phyloP scores from a whole-genome alignment of 345 rosid species.

The Mallotus nudiflorus region DNA sequence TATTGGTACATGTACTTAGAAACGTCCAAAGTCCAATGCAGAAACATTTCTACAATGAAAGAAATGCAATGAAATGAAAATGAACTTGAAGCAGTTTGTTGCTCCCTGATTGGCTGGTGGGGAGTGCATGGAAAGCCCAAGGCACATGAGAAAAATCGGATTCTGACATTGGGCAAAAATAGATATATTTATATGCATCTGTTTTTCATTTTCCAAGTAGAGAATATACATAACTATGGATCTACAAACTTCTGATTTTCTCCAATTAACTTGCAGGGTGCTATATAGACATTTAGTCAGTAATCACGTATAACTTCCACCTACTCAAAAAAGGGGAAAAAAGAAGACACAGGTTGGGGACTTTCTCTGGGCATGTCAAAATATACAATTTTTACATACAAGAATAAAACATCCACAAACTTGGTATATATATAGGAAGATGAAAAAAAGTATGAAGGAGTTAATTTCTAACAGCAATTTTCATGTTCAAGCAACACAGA shows the following conservation, averaged over 20 bases:
- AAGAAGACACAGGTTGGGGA: neutral
- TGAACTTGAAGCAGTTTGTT: no score
- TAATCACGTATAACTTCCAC: neutral
- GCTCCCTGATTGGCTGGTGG: no score
- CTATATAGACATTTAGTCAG: neutral
- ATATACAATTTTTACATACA: neutral
- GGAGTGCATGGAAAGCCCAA: neutral
- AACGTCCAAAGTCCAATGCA: no score
- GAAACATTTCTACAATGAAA: no score
- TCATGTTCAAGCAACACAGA: no score
- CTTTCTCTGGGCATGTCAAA: neutral
- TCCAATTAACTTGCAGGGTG: neutral
- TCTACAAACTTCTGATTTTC: neutral
- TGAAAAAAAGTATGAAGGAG: no score
- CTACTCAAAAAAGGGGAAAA: neutral
- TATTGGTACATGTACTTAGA: no score
- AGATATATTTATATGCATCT: neutral
- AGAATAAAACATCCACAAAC: neutral
- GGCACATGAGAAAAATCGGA: neutral
- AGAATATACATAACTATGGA: slow-evolving; percentile 4
- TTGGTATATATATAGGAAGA: no score
- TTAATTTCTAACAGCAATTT: no score
- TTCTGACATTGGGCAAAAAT: neutral
- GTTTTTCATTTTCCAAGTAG: neutral
- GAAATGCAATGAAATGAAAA: no score